A percentile compares a stretch with the other conserved stretches of the same genome.
These are phyloP conservation scores for Acrodontium crateriforme DNA, from an alignment of 2,329 filamentous ascomycete genomes.

Conservation along the genomic window DNA sequence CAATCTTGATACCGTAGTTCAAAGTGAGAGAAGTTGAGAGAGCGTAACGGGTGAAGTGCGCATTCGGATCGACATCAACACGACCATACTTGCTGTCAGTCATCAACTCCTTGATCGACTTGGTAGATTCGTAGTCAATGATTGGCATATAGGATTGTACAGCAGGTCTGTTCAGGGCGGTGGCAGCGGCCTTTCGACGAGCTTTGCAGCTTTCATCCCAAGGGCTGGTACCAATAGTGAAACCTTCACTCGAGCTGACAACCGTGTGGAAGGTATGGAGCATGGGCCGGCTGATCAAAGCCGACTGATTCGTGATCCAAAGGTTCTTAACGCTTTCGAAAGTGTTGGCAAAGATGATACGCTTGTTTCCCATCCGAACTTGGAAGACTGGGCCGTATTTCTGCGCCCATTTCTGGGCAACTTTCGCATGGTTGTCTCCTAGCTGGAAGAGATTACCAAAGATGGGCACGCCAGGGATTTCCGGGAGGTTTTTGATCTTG, in stretches of 20 bases:
- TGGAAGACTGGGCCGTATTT: constrained; percentile 38
- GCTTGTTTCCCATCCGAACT: constrained; percentile 49
- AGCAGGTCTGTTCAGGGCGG: constrained; percentile 61
- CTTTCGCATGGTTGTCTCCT: constrained; percentile 32
- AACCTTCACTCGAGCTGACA: constrained; percentile 61
- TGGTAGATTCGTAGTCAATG: constrained; percentile 60
- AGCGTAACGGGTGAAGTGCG: constrained; percentile 62
- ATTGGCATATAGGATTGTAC: constrained; percentile 71
- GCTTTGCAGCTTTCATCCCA: constrained; percentile 73
- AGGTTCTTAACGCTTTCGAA: constrained; percentile 61
- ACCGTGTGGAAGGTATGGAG: constrained; percentile 73
- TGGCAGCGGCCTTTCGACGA: constrained; percentile 63
- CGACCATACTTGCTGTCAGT: constrained; percentile 48
- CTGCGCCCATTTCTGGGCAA: constrained; percentile 32
- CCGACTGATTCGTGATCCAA: constrained; percentile 67
- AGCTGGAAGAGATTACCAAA: constrained; percentile 34
- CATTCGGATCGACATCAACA: constrained; percentile 53
- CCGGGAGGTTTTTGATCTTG: constrained; percentile 35
- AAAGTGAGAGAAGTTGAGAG: constrained; percentile 65
- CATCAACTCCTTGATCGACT: constrained; percentile 59
- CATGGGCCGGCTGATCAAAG: constrained; percentile 62
- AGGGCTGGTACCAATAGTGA: constrained; percentile 71
- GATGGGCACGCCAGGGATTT: constrained; percentile 33
- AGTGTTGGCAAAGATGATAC: constrained; percentile 65
- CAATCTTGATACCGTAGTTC: constrained; percentile 66